phyloP scores from a whole-genome alignment of 106 monocot species.

The Acorus calamus region DNA sequence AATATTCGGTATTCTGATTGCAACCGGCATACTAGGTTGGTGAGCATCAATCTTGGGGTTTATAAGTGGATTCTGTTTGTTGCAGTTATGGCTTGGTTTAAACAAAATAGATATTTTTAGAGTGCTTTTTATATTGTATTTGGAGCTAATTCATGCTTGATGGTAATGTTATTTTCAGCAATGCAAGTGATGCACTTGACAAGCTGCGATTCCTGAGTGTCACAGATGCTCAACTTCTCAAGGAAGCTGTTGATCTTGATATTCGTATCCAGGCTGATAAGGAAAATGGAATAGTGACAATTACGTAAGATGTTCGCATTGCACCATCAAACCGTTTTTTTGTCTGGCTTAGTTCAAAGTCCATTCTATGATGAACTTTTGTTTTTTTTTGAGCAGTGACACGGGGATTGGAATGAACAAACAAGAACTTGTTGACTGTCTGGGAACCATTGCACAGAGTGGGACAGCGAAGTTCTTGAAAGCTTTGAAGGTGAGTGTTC shows the following conservation, averaged over 20 bases:
- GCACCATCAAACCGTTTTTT: background rate
- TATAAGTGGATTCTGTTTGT: too few species aligned
- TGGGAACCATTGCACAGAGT: constrained; percentile 98
- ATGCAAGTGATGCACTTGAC: constrained; percentile 99
- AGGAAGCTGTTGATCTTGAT: constrained; percentile 78
- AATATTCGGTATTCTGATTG: background rate
- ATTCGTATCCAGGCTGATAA: constrained; percentile 85
- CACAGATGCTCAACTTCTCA: constrained; percentile 64
- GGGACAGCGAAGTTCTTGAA: constrained; percentile 97
- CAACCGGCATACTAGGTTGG: background rate
- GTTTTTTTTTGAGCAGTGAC: constrained; percentile 42
- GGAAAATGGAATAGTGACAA: constrained; percentile 86
- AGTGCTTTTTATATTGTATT: background rate
- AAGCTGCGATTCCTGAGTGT: constrained; percentile 89
- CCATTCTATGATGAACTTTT: too few species aligned
- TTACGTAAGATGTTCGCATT: constrained; percentile 42
- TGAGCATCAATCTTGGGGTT: too few species aligned
- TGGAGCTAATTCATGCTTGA: background rate
- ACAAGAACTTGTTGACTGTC: constrained; percentile 85
- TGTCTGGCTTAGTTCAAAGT: background rate
- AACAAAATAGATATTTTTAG: too few species aligned
- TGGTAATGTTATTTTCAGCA: constrained; percentile 33
- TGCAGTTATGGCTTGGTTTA: too few species aligned
- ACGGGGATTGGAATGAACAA: constrained; percentile 92
- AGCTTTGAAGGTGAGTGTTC: constrained; percentile 58